Percentiles rank a stretch among this genome's conserved stretches.
phyloP scores from a whole-genome alignment of 352 stramenopile genomes.

The Pythium dissimile region DNA sequence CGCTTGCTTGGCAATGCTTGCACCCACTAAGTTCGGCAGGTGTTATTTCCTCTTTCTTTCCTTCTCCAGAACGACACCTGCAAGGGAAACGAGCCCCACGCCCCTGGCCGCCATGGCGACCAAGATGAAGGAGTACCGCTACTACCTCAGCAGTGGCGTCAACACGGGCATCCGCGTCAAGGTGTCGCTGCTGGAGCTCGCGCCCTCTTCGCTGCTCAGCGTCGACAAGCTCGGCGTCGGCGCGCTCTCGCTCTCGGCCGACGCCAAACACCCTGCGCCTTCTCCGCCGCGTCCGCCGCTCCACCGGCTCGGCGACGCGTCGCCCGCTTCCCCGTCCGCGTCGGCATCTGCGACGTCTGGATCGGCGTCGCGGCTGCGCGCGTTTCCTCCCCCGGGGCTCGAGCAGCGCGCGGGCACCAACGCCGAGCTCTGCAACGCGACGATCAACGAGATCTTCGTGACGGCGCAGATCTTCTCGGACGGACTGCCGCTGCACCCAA shows the following conservation, averaged over 20 bases:
- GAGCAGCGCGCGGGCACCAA: conserved; percentile 55
- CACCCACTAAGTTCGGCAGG: background rate
- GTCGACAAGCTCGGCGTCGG: conserved; percentile 10
- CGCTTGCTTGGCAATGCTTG: too few relatives aligned
- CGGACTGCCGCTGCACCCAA: conserved; percentile 73
- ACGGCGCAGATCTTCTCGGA: conserved; percentile 88
- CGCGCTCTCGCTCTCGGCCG: conserved; percentile 13
- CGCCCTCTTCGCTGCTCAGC: conserved; percentile 27
- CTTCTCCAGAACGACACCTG: background rate
- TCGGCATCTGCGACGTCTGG: background rate
- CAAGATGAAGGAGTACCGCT: conserved; percentile 86
- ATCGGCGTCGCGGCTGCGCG: conserved; percentile 14
- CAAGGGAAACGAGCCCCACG: background rate
- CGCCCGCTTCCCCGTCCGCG: conserved; percentile 5
- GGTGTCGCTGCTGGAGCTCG: conserved; percentile 72
- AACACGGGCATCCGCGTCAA: conserved; percentile 79
- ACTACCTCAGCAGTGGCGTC: conserved; percentile 86
- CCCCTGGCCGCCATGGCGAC: conserved; percentile 31
- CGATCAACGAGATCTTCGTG: conserved; percentile 85
- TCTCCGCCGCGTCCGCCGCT: background rate
- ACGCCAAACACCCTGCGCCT: conserved; percentile 3
- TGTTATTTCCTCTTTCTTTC: background rate
- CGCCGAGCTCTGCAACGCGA: conserved; percentile 77
- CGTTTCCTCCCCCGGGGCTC: conserved; percentile 36
- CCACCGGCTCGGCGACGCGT: too few relatives aligned